Evolutionary conservation across 2,329 filamentous ascomycete genomes (phyloP).

Genomic region (Colletotrichum phormii): DNA sequence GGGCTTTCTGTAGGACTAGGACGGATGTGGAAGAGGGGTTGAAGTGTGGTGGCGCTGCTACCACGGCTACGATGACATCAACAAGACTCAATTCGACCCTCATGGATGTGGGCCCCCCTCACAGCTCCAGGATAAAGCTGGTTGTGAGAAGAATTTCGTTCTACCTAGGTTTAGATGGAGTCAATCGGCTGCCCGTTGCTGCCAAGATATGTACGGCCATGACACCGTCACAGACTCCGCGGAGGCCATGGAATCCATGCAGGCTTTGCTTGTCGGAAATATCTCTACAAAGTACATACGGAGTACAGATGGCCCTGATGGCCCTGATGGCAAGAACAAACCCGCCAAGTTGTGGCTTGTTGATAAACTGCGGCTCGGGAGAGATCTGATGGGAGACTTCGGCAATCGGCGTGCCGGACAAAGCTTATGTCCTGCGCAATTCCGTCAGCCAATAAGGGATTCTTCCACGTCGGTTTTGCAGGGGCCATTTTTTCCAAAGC

Average conservation of each 20-base stretch:
- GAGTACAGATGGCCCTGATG: too few relatives aligned
- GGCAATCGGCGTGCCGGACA: not conserved
- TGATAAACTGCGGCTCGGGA: not conserved
- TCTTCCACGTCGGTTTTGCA: constrained; percentile 17
- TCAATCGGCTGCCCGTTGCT: not conserved
- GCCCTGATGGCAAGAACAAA: not conserved
- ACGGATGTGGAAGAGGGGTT: not conserved
- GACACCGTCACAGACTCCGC: not conserved
- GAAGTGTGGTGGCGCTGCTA: not conserved
- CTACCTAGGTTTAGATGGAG: not conserved
- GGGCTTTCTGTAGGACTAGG: not conserved
- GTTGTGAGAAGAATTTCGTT: not conserved
- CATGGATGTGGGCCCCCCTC: not conserved
- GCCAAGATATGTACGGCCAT: not conserved
- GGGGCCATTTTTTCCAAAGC: constrained; percentile 6
- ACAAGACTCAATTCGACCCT: not conserved
- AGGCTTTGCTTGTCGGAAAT: not conserved
- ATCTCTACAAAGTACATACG: not conserved
- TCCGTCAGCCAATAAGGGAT: constrained; percentile 1
- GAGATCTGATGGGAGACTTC: not conserved
- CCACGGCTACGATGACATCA: constrained; percentile 22
- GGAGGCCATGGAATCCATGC: not conserved
- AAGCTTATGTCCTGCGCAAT: not conserved
- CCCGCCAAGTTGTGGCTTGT: not conserved
- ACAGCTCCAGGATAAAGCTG: not conserved